phyloP scores from a whole-genome alignment of 345 rosid species.

The Sapria himalayana region DNA sequence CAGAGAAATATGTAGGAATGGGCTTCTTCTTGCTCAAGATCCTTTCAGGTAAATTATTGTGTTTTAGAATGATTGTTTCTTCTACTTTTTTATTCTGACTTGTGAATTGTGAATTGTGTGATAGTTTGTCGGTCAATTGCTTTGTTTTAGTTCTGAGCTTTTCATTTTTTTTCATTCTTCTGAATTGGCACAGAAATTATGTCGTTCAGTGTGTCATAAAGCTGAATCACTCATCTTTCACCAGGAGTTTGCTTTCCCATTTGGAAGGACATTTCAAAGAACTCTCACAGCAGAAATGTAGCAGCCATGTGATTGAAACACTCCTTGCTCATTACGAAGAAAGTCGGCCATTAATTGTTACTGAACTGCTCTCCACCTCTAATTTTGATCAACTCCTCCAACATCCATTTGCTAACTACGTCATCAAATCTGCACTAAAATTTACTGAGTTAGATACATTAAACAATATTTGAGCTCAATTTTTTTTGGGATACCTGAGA shows the following conservation, averaged over 20 bases:
- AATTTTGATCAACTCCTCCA: slow-evolving; percentile 6
- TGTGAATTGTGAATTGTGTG: background rate
- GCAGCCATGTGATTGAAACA: slow-evolving; percentile 67
- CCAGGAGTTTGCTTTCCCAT: slow-evolving; percentile 20
- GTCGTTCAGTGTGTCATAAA: slow-evolving; percentile 54
- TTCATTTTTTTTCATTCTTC: background rate
- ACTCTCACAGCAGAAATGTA: slow-evolving; percentile 46
- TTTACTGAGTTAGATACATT: too few relatives aligned
- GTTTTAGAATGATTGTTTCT: background rate
- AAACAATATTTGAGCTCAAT: too few relatives aligned
- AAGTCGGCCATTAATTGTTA: slow-evolving; percentile 1
- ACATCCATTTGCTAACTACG: slow-evolving; percentile 5
- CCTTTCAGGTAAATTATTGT: slow-evolving; percentile 35
- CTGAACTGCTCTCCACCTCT: slow-evolving; percentile 2
- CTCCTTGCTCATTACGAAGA: slow-evolving; percentile 21
- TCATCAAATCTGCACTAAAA: slow-evolving; percentile 3
- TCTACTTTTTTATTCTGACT: background rate
- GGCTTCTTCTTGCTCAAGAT: slow-evolving; percentile 47
- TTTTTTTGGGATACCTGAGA: too few relatives aligned
- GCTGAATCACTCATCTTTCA: slow-evolving; percentile 18
- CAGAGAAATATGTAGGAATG: slow-evolving; percentile 25
- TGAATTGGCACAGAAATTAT: slow-evolving; percentile 34
- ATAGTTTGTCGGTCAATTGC: background rate
- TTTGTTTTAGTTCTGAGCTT: background rate
- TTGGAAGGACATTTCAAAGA: slow-evolving; percentile 31